A percentile compares a stretch with the other conserved stretches of the same genome.
These are phyloP conservation scores for Solanum etuberosum DNA, from an alignment of 257 asterid species.

Conservation along the genomic window DNA sequence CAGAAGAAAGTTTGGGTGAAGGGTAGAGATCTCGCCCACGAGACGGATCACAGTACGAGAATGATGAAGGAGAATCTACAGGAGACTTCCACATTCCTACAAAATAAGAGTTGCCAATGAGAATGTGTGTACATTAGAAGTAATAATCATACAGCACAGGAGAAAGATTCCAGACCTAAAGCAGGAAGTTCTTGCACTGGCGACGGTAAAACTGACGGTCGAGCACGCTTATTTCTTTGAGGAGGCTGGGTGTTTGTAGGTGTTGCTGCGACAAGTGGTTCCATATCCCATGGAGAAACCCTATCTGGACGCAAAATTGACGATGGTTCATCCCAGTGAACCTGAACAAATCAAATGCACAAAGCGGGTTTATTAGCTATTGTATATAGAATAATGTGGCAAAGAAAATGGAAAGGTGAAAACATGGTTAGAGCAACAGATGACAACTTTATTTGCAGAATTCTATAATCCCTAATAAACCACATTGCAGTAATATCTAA, in stretches of 20 bases:
- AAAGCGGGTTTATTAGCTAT: not conserved
- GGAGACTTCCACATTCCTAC: slow-evolving; percentile 70
- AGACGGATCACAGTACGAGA: slow-evolving; percentile 38
- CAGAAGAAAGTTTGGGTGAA: slow-evolving; percentile 49
- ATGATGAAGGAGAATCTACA: slow-evolving; percentile 39
- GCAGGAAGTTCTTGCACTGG: slow-evolving; percentile 57
- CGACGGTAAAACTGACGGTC: slow-evolving; percentile 52
- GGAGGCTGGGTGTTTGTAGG: slow-evolving; percentile 68
- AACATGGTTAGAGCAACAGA: not conserved
- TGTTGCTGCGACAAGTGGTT: slow-evolving; percentile 58
- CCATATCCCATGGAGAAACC: slow-evolving; percentile 94
- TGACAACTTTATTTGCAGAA: not conserved
- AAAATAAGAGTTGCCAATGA: not conserved
- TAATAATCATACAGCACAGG: not conserved
- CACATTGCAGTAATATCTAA: not conserved
- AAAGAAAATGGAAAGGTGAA: not conserved
- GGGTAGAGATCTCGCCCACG: slow-evolving; percentile 35
- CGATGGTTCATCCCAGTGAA: slow-evolving; percentile 98
- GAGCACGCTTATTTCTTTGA: slow-evolving; percentile 81
- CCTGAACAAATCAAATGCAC: slow-evolving; percentile 34
- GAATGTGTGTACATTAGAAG: not conserved
- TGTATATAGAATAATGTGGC: not conserved
- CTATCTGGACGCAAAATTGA: slow-evolving; percentile 75
- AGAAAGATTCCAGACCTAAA: slow-evolving; percentile 31
- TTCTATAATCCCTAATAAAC: not conserved